These are phyloP conservation scores for Primulina eburnea DNA, from an alignment of 257 asterid species.

Conservation along the genomic window DNA sequence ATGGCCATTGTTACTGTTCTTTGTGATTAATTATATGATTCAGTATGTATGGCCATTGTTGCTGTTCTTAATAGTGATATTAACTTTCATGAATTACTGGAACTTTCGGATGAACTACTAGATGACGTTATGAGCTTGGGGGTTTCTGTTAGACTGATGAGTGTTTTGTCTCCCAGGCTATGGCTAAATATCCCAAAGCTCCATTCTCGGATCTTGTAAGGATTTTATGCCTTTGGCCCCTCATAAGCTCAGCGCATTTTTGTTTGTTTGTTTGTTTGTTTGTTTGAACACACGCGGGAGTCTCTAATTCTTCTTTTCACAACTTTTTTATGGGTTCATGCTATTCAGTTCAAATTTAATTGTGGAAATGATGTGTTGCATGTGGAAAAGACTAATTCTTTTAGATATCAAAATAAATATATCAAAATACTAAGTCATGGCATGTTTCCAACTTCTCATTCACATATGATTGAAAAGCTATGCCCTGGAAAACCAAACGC, in stretches of 20 bases:
- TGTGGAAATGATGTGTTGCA: not conserved
- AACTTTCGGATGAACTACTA: conserved; percentile 35
- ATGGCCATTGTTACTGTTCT: no score
- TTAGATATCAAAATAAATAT: not conserved
- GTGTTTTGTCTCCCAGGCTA: conserved; percentile 69
- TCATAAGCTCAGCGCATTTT: not conserved
- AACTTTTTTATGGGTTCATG: not conserved
- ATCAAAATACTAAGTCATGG: not conserved
- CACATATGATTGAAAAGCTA: not conserved
- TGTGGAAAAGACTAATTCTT: conserved; percentile 1
- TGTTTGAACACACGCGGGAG: not conserved
- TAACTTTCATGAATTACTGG: conserved; percentile 56
- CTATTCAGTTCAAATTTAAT: not conserved
- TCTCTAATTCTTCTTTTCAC: not conserved
- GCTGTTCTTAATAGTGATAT: conserved; percentile 13
- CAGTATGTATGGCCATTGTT: not conserved
- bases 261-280: not conserved
- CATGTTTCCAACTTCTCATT: not conserved
- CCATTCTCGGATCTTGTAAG: conserved; percentile 79
- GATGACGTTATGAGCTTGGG: conserved; percentile 54
- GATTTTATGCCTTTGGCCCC: conserved; percentile 9
- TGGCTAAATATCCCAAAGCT: conserved; percentile 83
- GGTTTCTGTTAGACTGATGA: conserved; percentile 59
- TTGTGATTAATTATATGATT: not conserved
- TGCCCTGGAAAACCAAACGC: not conserved